Percentiles rank a stretch among this genome's conserved stretches.
phyloP scores from a whole-genome alignment of 441 rosid genomes.

The Bocquillonia castaneifolia region DNA sequence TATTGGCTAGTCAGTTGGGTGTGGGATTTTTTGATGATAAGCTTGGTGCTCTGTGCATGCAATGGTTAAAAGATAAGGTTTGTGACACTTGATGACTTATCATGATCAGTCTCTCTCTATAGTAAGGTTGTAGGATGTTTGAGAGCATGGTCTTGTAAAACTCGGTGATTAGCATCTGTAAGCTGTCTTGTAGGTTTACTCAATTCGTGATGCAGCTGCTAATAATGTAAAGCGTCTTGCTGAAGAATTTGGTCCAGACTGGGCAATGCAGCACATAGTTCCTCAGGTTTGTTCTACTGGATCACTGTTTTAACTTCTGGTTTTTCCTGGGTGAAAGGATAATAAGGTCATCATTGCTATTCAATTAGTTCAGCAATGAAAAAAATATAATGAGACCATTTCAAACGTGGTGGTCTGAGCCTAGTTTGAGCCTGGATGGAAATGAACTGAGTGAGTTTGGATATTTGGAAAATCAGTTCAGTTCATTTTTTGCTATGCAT shows the following conservation, averaged over 20 bases:
- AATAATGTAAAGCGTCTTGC: slow-evolving; percentile 93
- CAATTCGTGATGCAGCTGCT: slow-evolving; percentile 99
- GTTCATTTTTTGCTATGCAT: background rate
- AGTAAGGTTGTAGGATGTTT: background rate
- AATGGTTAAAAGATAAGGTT: slow-evolving; percentile 97
- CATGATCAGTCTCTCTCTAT: background rate
- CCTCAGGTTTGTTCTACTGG: slow-evolving; percentile 58
- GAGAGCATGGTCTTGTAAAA: background rate
- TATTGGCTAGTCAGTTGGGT: slow-evolving; percentile 89
- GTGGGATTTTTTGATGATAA: slow-evolving; percentile 94
- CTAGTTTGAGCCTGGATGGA: background rate
- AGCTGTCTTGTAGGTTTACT: slow-evolving; percentile 55
- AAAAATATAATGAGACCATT: background rate
- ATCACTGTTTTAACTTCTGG: background rate
- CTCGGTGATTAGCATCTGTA: background rate
- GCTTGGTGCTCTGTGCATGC: slow-evolving; percentile 98
- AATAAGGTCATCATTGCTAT: background rate
- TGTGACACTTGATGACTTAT: slow-evolving; percentile 6
- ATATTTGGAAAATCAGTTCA: background rate
- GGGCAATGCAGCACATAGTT: slow-evolving; percentile 98
- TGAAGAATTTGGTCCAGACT: slow-evolving; percentile 96
- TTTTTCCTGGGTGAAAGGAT: background rate
- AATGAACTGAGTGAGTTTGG: background rate
- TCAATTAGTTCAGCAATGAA: too few species aligned
- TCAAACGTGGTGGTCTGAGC: background rate